Evolutionary conservation across 2,329 filamentous ascomycete species (phyloP), one percentile per base, ranked within the genome.

Genomic region (Pseudogymnoascus sp.): DNA sequence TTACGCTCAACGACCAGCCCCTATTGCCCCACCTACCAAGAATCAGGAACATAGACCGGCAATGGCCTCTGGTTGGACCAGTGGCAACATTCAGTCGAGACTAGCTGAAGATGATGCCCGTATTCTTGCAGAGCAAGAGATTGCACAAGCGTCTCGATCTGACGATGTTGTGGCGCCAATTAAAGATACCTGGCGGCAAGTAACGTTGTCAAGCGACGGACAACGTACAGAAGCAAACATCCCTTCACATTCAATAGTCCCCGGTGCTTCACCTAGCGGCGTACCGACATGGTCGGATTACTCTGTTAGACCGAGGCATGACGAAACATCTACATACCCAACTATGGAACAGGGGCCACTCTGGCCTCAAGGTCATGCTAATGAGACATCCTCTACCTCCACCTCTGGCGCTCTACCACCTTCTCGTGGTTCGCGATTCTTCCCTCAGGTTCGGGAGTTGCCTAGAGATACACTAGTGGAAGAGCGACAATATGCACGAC

Each of bases 351-450:
- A 59, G 33, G 58, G 33, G 12, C 31, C 5, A 21, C 58, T 40
- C 35, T 59, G 58, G 58, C 35, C 58, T 27, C 58, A 59, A 39
- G 37, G 58, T 2, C 37, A 37, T 39, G 2, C 27, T 37, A 37
- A 59, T 27, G 58, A 59, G 48, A 33, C 48, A 55, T 29, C 48
- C 29, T 55, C 48, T 55, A 33, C 29, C 18, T 37, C 37, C 21
- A 27, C 58, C 21, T n/a, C 64, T 66, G 67, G 67, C 67, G 66
- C 74, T 21, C 68, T 78, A 3, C 76, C 81, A 36, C 76, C 80
- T 63, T 73, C 75, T 18, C 79, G 83, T 21, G 75, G 79, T 15
- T 87, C 85, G 6, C 75, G 84, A 45, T 87, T 87, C 72, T 87
- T 87, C 71, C 85, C 85, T 8, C 69, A 69, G 0, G 66, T 67